phyloP scores from a whole-genome alignment of 2,329 filamentous ascomycete genomes.

The Thelonectria blattea region DNA sequence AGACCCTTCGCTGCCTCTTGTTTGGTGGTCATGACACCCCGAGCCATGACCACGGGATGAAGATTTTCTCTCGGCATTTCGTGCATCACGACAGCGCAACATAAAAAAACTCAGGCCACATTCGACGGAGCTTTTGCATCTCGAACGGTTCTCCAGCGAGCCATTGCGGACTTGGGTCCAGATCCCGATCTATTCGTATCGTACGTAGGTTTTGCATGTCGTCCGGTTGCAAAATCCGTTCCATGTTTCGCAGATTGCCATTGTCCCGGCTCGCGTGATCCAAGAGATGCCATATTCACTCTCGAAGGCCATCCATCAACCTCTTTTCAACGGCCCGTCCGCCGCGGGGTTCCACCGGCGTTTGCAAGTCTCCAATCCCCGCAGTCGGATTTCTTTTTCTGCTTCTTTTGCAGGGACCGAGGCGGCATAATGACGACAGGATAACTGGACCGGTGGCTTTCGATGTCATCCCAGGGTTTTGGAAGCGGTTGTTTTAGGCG shows the following conservation, averaged over 20 bases:
- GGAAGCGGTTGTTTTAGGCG: not conserved
- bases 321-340: not conserved
- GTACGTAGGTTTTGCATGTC: conserved; percentile 8
- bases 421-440: conserved; percentile 22
- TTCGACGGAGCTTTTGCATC: conserved; percentile 10
- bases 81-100: not conserved
- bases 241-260: conserved; percentile 6
- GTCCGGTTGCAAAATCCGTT: not conserved
- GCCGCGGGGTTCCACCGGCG: conserved; percentile 12
- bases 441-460: conserved; percentile 1
- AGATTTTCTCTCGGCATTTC: not conserved
- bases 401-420: not conserved
- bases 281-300: conserved; percentile 4
- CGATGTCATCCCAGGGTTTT: not conserved
- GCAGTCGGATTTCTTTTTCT: conserved; percentile 20
- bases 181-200: conserved; percentile 15
- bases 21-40: not conserved
- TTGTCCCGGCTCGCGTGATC: conserved; percentile 12
- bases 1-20: not conserved
- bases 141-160: not conserved
- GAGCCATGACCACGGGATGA: conserved; percentile 2
- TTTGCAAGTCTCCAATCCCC: conserved; percentile 11
- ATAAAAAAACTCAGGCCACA: conserved; percentile 6
- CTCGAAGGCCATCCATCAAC: not conserved
- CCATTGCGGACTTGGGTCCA: not conserved